phyloP scores from a whole-genome alignment of 176 grass and related monocot species.

The Stipa capillata region DNA sequence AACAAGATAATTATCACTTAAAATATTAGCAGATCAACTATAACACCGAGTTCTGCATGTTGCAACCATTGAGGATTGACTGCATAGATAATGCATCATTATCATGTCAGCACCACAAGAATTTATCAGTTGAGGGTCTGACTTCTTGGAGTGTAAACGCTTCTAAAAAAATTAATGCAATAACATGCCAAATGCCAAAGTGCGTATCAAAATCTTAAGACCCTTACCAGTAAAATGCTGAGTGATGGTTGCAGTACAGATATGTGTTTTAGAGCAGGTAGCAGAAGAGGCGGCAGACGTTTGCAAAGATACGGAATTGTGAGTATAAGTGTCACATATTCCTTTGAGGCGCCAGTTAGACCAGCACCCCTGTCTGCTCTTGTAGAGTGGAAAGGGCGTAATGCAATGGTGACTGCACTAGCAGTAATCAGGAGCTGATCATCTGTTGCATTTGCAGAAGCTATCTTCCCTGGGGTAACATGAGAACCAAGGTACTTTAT shows the following conservation, averaged over 20 bases:
- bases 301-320: conserved; percentile 80
- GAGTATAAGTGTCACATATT: conserved; percentile 63
- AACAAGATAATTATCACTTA: neutral
- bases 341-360: conserved; percentile 42
- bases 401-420: conserved; percentile 71
- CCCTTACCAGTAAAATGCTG: conserved; percentile 72
- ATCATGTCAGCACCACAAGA: neutral
- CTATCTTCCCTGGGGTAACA: conserved; percentile 32
- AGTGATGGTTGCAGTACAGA: conserved; percentile 64
- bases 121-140: neutral
- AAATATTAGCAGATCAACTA: neutral
- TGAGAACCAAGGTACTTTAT: conserved; percentile 39
- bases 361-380: conserved; percentile 27
- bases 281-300: conserved; percentile 51
- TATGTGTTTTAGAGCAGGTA: conserved; percentile 74
- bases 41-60: neutral
- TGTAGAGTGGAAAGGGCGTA: conserved; percentile 79
- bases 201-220: conserved; percentile 21
- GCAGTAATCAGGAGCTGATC: conserved; percentile 70
- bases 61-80: neutral
- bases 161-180: conserved; percentile 19
- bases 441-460: conserved; percentile 32
- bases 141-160: neutral
- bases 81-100: neutral
- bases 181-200: neutral